A percentile compares a stretch with the other conserved stretches of the same genome.
These are phyloP conservation scores for Aspergillus sp. DNA, from an alignment of 2,329 filamentous ascomycete species.

Conservation along the genomic window DNA sequence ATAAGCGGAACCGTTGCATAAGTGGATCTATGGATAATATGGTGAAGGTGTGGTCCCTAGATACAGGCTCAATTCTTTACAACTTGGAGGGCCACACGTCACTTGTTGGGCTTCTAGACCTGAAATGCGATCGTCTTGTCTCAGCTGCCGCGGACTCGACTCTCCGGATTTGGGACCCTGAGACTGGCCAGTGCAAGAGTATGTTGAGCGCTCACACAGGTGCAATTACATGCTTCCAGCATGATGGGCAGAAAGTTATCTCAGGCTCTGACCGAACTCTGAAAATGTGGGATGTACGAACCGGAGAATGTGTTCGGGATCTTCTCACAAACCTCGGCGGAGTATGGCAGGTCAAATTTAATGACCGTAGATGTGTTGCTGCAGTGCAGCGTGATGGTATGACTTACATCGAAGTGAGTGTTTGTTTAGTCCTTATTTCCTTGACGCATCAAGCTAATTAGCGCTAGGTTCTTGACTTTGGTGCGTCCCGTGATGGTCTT, in stretches of 20 bases:
- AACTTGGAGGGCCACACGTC: constrained; percentile 91
- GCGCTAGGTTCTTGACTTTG: constrained; percentile 91
- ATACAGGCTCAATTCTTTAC: constrained; percentile 79
- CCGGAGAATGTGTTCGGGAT: constrained; percentile 88
- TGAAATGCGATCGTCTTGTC: constrained; percentile 85
- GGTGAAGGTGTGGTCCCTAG: constrained; percentile 96
- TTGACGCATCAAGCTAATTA: constrained; percentile 14
- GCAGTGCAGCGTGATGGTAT: constrained; percentile 89
- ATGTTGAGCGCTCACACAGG: constrained; percentile 91
- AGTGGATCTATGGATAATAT: constrained; percentile 98
- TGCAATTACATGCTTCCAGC: constrained; percentile 97
- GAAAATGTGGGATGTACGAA: constrained; percentile 98
- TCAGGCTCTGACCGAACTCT: constrained; percentile 92
- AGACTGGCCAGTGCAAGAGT: constrained; percentile 85
- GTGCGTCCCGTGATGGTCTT: constrained; percentile 84
- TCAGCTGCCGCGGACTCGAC: constrained; percentile 95
- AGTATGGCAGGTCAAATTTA: constrained; percentile 99
- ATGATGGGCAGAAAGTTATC: constrained; percentile 94
- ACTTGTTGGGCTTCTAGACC: constrained; percentile 85
- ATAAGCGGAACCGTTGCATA: constrained; percentile 89
- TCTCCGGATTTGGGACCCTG: constrained; percentile 93
- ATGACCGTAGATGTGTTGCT: constrained; percentile 90
- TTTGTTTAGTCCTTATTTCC: not conserved
- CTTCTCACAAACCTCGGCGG: constrained; percentile 88
- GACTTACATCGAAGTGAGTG: constrained; percentile 92